Percentiles rank a stretch among this genome's conserved stretches.
phyloP scores from a whole-genome alignment of 345 rosid species.

The Eucalyptus shirleyi region DNA sequence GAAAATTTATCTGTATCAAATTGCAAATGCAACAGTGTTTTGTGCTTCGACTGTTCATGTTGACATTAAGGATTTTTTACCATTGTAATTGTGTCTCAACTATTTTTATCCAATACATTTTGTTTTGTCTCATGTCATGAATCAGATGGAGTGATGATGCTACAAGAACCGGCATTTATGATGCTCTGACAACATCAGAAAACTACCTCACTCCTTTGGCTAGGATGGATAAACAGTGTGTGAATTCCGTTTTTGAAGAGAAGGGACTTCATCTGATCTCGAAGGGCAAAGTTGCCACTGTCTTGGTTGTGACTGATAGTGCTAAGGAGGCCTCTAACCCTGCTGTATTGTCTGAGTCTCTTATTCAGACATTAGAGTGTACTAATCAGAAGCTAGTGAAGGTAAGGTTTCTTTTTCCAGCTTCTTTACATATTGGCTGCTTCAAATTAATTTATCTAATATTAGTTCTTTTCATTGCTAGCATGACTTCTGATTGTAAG shows the following conservation, averaged over 20 bases:
- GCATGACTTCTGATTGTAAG: neutral
- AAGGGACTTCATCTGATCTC: slow-evolving; percentile 40
- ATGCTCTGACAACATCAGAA: slow-evolving; percentile 28
- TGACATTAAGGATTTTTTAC: neutral
- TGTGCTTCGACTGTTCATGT: neutral
- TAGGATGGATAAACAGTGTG: slow-evolving; percentile 20
- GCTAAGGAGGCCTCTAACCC: slow-evolving; percentile 8
- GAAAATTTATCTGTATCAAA: neutral
- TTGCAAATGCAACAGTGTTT: neutral
- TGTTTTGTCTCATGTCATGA: neutral
- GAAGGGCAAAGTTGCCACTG: slow-evolving; percentile 50
- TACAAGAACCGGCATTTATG: slow-evolving; percentile 16
- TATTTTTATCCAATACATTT: neutral
- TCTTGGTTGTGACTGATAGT: slow-evolving; percentile 30
- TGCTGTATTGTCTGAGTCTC: neutral
- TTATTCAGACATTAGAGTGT: slow-evolving; percentile 22
- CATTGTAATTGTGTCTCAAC: neutral
- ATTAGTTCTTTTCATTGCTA: neutral
- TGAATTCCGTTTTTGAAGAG: slow-evolving; percentile 24
- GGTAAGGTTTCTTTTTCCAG: slow-evolving; percentile 18
- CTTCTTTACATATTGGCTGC: neutral
- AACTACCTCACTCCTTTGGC: slow-evolving; percentile 19
- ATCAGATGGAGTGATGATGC: neutral
- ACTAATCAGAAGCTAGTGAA: slow-evolving; percentile 34
- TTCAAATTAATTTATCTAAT: neutral